Evolutionary conservation across 2,329 filamentous ascomycete species (phyloP).

Genomic region (Phyllosticta citribraziliensis): DNA sequence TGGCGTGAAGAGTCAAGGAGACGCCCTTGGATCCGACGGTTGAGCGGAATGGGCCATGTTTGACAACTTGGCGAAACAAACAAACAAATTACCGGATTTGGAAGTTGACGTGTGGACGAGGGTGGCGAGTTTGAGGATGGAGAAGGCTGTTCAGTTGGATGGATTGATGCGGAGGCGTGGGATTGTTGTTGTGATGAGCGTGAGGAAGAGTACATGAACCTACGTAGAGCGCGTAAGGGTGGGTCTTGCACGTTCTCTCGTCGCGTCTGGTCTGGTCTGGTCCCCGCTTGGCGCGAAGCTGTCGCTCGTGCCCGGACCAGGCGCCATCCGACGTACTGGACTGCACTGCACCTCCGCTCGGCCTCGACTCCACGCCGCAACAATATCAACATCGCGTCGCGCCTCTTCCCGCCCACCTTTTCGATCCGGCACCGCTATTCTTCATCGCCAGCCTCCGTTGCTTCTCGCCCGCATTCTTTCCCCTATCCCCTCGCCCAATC

Average conservation of each 20-base stretch:
- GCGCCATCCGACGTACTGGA: too few relatives aligned
- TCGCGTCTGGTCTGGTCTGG: not conserved
- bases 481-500: not conserved
- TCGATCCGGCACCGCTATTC: not conserved
- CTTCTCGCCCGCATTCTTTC: not conserved
- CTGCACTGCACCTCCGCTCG: not conserved
- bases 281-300: not conserved
- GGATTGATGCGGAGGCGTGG: not conserved
- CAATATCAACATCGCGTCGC: constrained; percentile 3
- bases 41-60: not conserved
- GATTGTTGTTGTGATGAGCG: not conserved
- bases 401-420: not conserved
- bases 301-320: not conserved
- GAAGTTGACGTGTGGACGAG: not conserved
- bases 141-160: not conserved
- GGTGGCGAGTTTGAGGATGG: not conserved
- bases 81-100: not conserved
- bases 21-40: not conserved
- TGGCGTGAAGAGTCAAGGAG: not conserved
- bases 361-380: not conserved
- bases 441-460: not conserved
- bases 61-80: not conserved
- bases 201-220: not conserved
- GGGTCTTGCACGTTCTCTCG: not conserved
- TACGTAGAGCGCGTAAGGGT: not conserved